phyloP scores from a whole-genome alignment of 2,329 filamentous ascomycete genomes.

The Cryoendolithus antarcticus region DNA sequence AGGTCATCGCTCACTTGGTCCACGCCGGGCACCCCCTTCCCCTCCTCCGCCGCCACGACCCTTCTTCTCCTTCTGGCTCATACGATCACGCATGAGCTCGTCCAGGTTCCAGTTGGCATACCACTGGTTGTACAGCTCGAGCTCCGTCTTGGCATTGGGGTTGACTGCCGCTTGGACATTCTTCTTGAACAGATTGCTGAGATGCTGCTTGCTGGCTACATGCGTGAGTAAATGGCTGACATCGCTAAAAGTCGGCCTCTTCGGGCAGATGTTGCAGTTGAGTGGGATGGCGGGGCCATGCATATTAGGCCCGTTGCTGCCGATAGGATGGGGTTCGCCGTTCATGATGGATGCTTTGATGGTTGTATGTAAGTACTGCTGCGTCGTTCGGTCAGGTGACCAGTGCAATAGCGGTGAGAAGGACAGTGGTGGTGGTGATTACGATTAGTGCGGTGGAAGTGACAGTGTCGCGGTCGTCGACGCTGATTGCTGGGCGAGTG shows the following conservation, averaged over 20 bases:
- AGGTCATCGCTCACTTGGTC: no score
- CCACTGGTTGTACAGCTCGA: conserved; percentile 67
- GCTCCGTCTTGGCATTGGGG: conserved; percentile 42
- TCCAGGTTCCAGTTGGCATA: conserved; percentile 61
- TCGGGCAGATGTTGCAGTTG: conserved; percentile 71
- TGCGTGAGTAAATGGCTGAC: conserved; percentile 86
- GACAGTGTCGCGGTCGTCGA: no score
- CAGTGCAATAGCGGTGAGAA: no score
- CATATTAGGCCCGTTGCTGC: no score
- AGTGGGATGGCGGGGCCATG: conserved; percentile 45
- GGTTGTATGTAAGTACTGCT: no score
- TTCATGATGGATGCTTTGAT: no score
- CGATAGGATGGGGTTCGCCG: no score
- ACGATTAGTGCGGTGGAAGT: no score
- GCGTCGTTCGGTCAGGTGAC: no score
- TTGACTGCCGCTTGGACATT: conserved; percentile 55
- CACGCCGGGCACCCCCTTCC: background rate
- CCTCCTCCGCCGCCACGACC: conserved; percentile 1
- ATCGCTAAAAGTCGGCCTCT: conserved; percentile 71
- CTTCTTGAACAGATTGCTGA: conserved; percentile 71
- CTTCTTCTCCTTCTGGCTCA: conserved; percentile 61
- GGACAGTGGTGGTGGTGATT: no score
- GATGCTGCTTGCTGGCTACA: conserved; percentile 81
- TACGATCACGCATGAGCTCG: conserved; percentile 61
- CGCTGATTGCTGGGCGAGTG: background rate